Percentiles rank a stretch among this genome's conserved stretches.
These are phyloP conservation scores for Talaromyces funiculosus DNA, from an alignment of 2,329 filamentous ascomycete species.

Conservation along the genomic window DNA sequence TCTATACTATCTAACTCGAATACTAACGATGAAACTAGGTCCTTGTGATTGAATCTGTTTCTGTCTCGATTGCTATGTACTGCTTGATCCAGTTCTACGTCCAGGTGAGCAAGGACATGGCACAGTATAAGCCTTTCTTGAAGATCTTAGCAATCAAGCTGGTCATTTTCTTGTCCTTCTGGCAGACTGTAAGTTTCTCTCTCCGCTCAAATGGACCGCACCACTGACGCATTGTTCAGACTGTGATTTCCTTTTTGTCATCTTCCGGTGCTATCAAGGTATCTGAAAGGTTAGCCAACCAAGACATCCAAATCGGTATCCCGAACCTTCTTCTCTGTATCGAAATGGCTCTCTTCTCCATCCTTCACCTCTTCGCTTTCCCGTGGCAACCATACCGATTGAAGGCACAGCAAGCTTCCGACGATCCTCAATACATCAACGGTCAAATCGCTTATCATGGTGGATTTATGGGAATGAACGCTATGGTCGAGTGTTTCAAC, in stretches of 20 bases:
- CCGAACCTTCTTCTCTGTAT: conserved; percentile 71
- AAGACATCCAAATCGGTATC: conserved; percentile 75
- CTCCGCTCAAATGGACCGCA: neutral
- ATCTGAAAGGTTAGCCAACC: conserved; percentile 58
- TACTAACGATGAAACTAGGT: conserved; percentile 39
- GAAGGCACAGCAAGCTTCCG: conserved; percentile 43
- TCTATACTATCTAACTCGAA: neutral
- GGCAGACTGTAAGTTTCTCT: conserved; percentile 56
- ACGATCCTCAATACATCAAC: conserved; percentile 37
- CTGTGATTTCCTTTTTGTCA: conserved; percentile 57
- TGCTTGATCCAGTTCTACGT: conserved; percentile 82
- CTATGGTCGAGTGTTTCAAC: conserved; percentile 68
- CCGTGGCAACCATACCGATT: conserved; percentile 64
- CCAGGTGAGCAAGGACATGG: conserved; percentile 64
- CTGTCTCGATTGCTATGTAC: conserved; percentile 81
- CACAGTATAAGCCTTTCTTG: conserved; percentile 65
- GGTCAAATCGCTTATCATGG: conserved; percentile 55
- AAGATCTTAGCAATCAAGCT: conserved; percentile 85
- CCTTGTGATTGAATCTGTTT: conserved; percentile 62
- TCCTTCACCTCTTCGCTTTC: conserved; percentile 79
- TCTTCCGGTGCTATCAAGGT: conserved; percentile 60
- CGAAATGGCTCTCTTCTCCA: conserved; percentile 76
- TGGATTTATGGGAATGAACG: conserved; percentile 59
- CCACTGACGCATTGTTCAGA: conserved; percentile 26
- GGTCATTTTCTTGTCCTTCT: conserved; percentile 87